phyloP scores from a whole-genome alignment of 331 rosid genomes.

The Acacia pycnantha region DNA sequence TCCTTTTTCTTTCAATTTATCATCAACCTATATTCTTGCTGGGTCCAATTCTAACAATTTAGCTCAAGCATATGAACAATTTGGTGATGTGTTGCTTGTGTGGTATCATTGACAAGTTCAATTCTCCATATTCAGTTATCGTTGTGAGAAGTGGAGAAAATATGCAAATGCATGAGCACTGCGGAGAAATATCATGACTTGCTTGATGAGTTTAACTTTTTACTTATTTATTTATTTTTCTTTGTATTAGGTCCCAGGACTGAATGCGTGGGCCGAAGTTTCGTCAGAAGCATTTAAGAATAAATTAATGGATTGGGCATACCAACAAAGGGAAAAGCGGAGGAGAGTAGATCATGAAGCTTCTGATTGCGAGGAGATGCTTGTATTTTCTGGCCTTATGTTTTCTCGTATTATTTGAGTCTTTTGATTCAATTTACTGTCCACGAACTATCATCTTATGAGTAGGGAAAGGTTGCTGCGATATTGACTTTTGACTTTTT shows the following conservation, averaged over 20 bases:
- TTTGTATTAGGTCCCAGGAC: constrained; percentile 73
- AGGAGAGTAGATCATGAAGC: constrained; percentile 56
- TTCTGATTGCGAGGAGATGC: constrained; percentile 39
- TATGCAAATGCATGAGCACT: background rate
- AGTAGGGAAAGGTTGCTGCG: background rate
- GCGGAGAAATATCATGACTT: background rate
- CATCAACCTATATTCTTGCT: background rate
- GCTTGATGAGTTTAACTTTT: background rate
- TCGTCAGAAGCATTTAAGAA: constrained; percentile 27
- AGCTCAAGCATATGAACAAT: background rate
- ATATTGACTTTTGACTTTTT: background rate
- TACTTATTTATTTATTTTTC: background rate
- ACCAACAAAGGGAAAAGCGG: constrained; percentile 65
- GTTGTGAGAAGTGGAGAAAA: background rate
- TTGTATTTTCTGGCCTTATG: constrained; percentile 40
- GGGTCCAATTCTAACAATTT: background rate
- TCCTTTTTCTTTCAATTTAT: background rate
- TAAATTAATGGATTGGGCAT: constrained; percentile 41
- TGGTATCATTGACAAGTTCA: background rate
- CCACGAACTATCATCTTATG: background rate
- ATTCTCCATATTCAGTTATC: background rate
- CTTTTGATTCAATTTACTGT: background rate
- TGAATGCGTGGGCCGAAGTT: constrained; percentile 69
- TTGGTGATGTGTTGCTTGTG: background rate
- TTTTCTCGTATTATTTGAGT: background rate